These are phyloP conservation scores for Vitis labrusca DNA, from an alignment of 164 flowering plant genomes.

Conservation along the genomic window DNA sequence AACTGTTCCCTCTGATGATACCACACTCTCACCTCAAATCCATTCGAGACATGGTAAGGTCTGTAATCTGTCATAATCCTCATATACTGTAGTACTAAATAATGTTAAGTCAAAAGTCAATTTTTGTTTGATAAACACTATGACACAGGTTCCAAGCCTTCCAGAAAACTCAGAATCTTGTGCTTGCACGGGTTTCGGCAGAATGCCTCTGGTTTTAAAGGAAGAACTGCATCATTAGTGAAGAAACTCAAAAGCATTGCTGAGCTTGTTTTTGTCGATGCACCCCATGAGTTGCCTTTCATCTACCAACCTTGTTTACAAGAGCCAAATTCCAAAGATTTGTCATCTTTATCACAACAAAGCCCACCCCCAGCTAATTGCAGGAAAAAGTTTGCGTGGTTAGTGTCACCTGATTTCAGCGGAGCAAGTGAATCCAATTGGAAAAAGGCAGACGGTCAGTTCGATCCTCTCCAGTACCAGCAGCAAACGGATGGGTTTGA, in stretches of 20 bases:
- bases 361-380: constrained; percentile 47
- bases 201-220: constrained; percentile 89
- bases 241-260: constrained; percentile 81
- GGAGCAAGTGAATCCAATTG: constrained; percentile 34
- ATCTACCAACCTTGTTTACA: constrained; percentile 49
- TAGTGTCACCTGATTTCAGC: constrained; percentile 47
- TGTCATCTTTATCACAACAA: constrained; percentile 12
- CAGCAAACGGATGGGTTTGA: constrained; percentile 74
- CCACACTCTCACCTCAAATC: constrained; percentile 15
- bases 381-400: constrained; percentile 83
- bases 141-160: constrained; percentile 29
- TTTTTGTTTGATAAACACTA: not conserved
- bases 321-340: constrained; percentile 10
- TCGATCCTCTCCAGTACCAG: constrained; percentile 81
- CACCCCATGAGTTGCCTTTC: constrained; percentile 82
- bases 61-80: constrained; percentile 25
- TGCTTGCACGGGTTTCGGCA: constrained; percentile 98
- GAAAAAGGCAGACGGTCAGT: constrained; percentile 57
- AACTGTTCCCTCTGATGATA: constrained; percentile 19
- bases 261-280: constrained; percentile 80
- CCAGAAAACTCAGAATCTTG: constrained; percentile 71
- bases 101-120: no score
- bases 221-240: constrained; percentile 84
- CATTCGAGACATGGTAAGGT: constrained; percentile 58
- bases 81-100: not conserved